These are phyloP conservation scores for Phytopythium litorale DNA, from an alignment of 352 stramenopile genomes.

Conservation along the genomic window DNA sequence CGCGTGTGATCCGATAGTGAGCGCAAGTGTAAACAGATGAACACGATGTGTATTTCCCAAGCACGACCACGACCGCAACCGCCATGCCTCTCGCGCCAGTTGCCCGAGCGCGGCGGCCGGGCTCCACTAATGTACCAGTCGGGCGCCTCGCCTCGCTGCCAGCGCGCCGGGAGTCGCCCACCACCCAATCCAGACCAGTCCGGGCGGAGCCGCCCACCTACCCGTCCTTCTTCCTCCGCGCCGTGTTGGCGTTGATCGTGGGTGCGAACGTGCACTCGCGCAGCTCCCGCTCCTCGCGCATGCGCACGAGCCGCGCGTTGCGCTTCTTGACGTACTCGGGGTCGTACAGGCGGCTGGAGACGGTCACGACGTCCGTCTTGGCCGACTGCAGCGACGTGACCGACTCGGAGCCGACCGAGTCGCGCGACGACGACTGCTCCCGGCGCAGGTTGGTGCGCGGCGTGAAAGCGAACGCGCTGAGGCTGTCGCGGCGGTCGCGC, in stretches of 20 bases:
- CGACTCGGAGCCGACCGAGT: slow-evolving; percentile 56
- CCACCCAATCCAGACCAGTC: not conserved
- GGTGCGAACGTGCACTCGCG: slow-evolving; percentile 77
- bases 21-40: too few species aligned
- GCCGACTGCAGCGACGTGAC: slow-evolving; percentile 60
- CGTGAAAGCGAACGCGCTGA: slow-evolving; percentile 56
- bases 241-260: slow-evolving; percentile 59
- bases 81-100: too few species aligned
- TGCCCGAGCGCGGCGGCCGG: too few species aligned
- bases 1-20: too few species aligned
- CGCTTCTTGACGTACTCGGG: slow-evolving; percentile 80
- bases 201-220: not conserved
- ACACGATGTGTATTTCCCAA: too few species aligned
- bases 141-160: too few species aligned
- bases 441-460: slow-evolving; percentile 42
- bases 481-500: slow-evolving; percentile 59
- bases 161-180: too few species aligned
- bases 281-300: slow-evolving; percentile 78
- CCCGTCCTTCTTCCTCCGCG: slow-evolving; percentile 27
- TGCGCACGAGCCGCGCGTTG: slow-evolving; percentile 65
- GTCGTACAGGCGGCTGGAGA: slow-evolving; percentile 83
- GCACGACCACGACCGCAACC: too few species aligned
- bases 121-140: too few species aligned
- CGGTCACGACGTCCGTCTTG: slow-evolving; percentile 73
- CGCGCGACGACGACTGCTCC: slow-evolving; percentile 55